phyloP scores from a whole-genome alignment of 805 yeast species.

The Yamadazyma philogaea region DNA sequence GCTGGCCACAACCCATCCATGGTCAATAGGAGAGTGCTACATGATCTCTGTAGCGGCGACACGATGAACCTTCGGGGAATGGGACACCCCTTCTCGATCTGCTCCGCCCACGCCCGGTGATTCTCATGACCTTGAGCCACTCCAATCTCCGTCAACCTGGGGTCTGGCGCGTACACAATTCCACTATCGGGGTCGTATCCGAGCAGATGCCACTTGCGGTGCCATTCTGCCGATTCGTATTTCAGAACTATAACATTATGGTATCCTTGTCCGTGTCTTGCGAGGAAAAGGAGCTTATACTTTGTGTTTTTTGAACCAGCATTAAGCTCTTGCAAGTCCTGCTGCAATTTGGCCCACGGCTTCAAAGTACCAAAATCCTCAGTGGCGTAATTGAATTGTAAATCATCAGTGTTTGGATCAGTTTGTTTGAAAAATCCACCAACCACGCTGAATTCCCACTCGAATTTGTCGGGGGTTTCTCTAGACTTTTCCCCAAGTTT shows the following conservation, averaged over 20 bases:
- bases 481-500: constrained; percentile 2
- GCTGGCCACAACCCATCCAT: constrained; percentile 39
- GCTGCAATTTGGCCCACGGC: constrained; percentile 38
- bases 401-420: constrained; percentile 44
- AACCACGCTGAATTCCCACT: constrained; percentile 48
- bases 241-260: constrained; percentile 55
- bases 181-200: constrained; percentile 48
- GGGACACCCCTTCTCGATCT: constrained; percentile 48
- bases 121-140: constrained; percentile 54
- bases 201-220: constrained; percentile 49
- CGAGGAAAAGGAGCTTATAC: constrained; percentile 51
- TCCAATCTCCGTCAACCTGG: constrained; percentile 56
- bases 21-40: constrained; percentile 52
- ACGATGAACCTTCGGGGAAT: constrained; percentile 53
- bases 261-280: constrained; percentile 70
- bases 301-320: constrained; percentile 20
- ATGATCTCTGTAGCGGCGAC: constrained; percentile 64
- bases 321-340: constrained; percentile 10
- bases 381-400: constrained; percentile 39
- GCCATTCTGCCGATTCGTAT: constrained; percentile 58
- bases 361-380: constrained; percentile 44
- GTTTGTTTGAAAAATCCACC: constrained; percentile 50
- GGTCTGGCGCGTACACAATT: constrained; percentile 58
- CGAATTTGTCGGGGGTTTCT: constrained; percentile 15
- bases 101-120: constrained; percentile 41